phyloP scores from a whole-genome alignment of 495 filamentous ascomycete species.

The Eremomyces bilateralis region DNA sequence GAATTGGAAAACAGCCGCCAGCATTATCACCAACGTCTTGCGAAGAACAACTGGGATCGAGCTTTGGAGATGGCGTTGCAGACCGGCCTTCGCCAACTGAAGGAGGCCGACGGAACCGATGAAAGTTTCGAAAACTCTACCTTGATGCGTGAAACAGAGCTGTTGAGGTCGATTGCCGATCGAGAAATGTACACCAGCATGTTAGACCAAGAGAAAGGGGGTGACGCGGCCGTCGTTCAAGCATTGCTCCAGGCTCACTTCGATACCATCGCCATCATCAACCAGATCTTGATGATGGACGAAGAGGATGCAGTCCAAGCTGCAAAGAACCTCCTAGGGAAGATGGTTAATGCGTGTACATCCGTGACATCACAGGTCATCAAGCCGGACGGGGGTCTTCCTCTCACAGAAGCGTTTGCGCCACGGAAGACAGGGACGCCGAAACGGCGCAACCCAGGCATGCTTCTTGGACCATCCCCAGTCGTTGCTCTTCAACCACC shows the following conservation, averaged over 20 bases:
- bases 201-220: conserved; percentile 60
- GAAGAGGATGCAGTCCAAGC: conserved; percentile 63
- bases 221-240: conserved; percentile 57
- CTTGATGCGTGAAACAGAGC: conserved; percentile 60
- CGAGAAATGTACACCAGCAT: conserved; percentile 60
- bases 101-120: conserved; percentile 40
- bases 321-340: conserved; percentile 56
- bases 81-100: conserved; percentile 58
- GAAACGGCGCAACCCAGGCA: conserved; percentile 45
- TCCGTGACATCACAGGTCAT: conserved; percentile 58
- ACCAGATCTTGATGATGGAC: conserved; percentile 55
- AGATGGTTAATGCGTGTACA: conserved; percentile 55
- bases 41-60: conserved; percentile 67
- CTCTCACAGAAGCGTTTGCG: conserved; percentile 38
- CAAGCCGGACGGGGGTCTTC: conserved; percentile 65
- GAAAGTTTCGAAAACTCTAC: conserved; percentile 52
- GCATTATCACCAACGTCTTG: conserved; percentile 65
- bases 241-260: conserved; percentile 74
- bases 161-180: conserved; percentile 64
- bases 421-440: conserved; percentile 48
- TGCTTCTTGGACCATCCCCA: conserved; percentile 18
- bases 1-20: conserved; percentile 79
- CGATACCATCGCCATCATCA: conserved; percentile 64
- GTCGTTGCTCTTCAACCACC: conserved; percentile 10
- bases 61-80: conserved; percentile 70